These are phyloP conservation scores for Orbilia oligospora DNA, from an alignment of 2,329 filamentous ascomycete genomes.

Conservation along the genomic window DNA sequence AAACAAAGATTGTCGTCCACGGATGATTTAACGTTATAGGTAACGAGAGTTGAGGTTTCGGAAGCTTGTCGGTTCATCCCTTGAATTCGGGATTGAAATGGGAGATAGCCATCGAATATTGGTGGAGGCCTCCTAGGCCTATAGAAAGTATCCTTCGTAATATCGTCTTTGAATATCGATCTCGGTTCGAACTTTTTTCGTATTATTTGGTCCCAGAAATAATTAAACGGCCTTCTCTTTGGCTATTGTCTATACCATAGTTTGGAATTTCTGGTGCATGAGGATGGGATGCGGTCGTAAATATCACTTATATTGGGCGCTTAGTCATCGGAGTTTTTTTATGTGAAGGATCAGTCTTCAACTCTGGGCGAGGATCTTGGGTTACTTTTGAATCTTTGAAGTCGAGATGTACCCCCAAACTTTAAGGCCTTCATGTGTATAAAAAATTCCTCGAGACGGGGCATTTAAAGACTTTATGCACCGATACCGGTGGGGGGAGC, in stretches of 20 bases:
- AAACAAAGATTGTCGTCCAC: background rate
- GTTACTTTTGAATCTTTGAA: background rate
- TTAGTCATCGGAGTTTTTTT: constrained; percentile 9
- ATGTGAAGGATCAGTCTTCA: constrained; percentile 22
- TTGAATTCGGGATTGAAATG: background rate
- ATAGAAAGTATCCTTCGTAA: too few species aligned
- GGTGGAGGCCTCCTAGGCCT: too few species aligned
- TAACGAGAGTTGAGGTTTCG: too few species aligned
- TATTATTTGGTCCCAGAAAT: too few species aligned
- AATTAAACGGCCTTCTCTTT: too few species aligned
- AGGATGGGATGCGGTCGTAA: background rate
- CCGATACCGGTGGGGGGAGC: constrained; percentile 4
- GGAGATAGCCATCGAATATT: background rate
- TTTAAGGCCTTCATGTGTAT: background rate
- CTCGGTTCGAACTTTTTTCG: too few species aligned
- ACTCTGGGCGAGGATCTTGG: constrained; percentile 16
- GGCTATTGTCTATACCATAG: too few species aligned
- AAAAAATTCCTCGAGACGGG: too few species aligned
- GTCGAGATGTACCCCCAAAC: constrained; percentile 5
- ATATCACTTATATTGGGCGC: constrained; percentile 16
- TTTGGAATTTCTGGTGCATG: background rate
- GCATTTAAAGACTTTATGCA: background rate
- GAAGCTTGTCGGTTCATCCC: too few species aligned
- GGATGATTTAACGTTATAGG: too few species aligned
- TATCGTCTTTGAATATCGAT: too few species aligned